Conservation (phyloP, 352 stramenopile genomes). For the Globisporangium spiculum region DNA sequence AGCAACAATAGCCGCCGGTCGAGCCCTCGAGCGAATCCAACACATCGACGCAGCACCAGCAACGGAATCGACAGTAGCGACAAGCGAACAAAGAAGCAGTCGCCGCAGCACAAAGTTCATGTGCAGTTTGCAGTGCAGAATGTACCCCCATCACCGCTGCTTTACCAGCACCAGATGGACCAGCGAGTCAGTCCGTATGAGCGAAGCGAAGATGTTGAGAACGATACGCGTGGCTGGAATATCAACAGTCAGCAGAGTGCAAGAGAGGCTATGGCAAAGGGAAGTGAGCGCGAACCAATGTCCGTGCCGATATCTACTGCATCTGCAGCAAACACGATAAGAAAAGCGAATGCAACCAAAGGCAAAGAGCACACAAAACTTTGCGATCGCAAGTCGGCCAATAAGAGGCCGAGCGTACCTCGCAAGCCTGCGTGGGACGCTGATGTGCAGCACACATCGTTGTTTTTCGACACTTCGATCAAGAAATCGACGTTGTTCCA, state of each 20-base stretch:
- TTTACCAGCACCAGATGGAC: constrained; percentile 25
- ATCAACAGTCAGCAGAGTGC: neutral
- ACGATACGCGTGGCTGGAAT: neutral
- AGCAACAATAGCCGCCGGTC: neutral
- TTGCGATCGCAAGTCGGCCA: neutral
- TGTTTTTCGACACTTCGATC: constrained; percentile 50
- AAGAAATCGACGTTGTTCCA: constrained; percentile 58
- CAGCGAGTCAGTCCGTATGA: neutral
- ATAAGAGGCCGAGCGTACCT: neutral
- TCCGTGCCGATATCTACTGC: neutral
- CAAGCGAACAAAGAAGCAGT: neutral
- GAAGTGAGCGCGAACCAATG: neutral
- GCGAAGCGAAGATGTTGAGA: neutral
- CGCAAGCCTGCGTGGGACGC: constrained; percentile 46
- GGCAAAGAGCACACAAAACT: neutral
- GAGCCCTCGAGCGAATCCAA: neutral
- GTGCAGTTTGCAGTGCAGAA: constrained; percentile 54
- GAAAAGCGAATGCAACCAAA: neutral
- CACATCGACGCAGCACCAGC: neutral
- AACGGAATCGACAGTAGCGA: neutral
- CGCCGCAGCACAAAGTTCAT: constrained; percentile 11
- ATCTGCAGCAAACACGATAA: neutral
- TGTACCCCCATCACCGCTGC: constrained; percentile 33
- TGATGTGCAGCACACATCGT: constrained; percentile 25
- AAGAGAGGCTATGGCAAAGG: neutral